Evolutionary conservation across 805 yeast species (phyloP).

Genomic region (Metschnikowia drakensbergensis): DNA sequence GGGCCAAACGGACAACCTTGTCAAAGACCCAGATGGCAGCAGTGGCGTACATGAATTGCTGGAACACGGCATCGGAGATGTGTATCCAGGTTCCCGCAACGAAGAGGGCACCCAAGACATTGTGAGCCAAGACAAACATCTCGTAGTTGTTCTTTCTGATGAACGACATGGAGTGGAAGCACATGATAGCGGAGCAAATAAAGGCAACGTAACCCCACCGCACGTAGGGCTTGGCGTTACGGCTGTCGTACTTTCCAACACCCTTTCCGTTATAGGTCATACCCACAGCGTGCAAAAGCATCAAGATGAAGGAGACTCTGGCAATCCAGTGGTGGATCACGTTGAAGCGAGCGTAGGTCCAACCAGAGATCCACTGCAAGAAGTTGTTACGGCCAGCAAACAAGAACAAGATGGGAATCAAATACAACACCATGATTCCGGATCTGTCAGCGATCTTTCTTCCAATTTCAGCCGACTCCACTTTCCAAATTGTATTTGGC

Average conservation of each 20-base stretch:
- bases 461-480: conserved; percentile 7
- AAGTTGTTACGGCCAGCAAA: conserved; percentile 76
- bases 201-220: conserved; percentile 34
- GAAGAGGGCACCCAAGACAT: conserved; percentile 41
- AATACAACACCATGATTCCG: conserved; percentile 46
- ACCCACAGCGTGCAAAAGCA: conserved; percentile 48
- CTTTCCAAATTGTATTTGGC: conserved; percentile 10
- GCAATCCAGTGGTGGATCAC: conserved; percentile 67
- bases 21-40: conserved; percentile 41
- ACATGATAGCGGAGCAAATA: conserved; percentile 37
- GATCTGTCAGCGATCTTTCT: conserved; percentile 48
- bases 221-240: conserved; percentile 29
- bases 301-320: conserved; percentile 45
- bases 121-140: conserved; percentile 44
- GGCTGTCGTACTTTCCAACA: conserved; percentile 27
- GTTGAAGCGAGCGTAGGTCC: conserved; percentile 58
- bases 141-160: conserved; percentile 59
- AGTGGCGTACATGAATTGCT: conserved; percentile 35
- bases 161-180: conserved; percentile 47
- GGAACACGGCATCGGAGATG: conserved; percentile 42
- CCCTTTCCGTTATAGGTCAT: conserved; percentile 33
- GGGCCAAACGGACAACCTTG: conserved; percentile 33
- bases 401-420: conserved; percentile 52
- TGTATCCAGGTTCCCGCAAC: conserved; percentile 58
- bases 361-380: conserved; percentile 56